These are phyloP conservation scores for Geotrichum aggregatum DNA, from an alignment of 1,139 yeast species.

Conservation along the genomic window DNA sequence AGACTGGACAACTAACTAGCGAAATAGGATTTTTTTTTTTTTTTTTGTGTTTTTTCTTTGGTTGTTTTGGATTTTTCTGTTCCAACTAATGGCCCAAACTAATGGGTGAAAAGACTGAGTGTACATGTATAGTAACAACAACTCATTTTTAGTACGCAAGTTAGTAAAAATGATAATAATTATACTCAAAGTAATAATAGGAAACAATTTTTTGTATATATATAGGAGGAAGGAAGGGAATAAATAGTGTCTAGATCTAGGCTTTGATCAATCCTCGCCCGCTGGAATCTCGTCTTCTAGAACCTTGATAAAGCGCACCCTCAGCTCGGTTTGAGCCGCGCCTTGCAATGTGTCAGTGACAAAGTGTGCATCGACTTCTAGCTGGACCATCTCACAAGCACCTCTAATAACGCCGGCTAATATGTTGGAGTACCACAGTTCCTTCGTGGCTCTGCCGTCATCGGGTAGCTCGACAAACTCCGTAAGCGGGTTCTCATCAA, in stretches of 20 bases:
- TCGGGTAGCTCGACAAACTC: conserved; percentile 93
- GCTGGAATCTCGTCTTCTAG: conserved; percentile 95
- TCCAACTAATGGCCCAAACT: not conserved
- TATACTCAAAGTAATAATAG: not conserved
- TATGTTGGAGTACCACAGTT: conserved; percentile 89
- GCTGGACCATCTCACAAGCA: conserved; percentile 91
- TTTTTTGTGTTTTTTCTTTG: not conserved
- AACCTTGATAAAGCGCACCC: conserved; percentile 64
- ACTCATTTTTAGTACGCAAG: too few species aligned
- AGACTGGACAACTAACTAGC: not conserved
- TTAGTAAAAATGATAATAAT: not conserved
- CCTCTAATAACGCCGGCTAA: conserved; percentile 88
- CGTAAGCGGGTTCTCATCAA: conserved; percentile 84
- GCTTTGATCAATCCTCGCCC: conserved; percentile 74
- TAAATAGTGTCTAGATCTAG: too few species aligned
- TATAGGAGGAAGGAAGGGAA: too few species aligned
- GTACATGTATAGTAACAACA: too few species aligned
- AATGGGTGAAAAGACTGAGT: too few species aligned
- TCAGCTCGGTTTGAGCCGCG: conserved; percentile 73
- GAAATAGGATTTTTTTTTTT: not conserved
- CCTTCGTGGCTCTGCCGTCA: conserved; percentile 63
- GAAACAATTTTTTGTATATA: not conserved
- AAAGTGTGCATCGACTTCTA: conserved; percentile 81
- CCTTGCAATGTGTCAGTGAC: conserved; percentile 80
- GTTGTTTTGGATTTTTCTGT: not conserved